Evolutionary conservation across 129 eudicot genomes (phyloP).

Genomic region (Flaveria ramosissima): DNA sequence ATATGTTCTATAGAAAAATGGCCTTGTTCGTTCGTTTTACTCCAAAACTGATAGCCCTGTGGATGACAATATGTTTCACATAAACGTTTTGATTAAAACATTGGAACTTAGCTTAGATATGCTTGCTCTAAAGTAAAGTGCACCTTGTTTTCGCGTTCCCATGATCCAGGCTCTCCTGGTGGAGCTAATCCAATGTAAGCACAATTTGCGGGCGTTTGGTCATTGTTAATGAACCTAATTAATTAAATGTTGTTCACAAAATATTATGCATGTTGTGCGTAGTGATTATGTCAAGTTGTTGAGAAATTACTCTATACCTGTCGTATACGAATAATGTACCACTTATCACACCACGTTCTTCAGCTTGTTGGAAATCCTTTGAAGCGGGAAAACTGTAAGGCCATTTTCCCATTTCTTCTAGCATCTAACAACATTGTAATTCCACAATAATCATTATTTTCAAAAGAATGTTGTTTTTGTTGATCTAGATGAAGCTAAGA

Average conservation of each 20-base stretch:
- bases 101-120: background rate
- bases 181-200: constrained; percentile 77
- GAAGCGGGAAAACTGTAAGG: constrained; percentile 56
- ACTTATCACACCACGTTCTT: constrained; percentile 42
- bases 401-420: constrained; percentile 49
- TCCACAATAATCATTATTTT: background rate
- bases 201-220: constrained; percentile 40
- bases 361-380: constrained; percentile 41
- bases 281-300: background rate
- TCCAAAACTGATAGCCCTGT: constrained; percentile 95
- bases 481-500: background rate
- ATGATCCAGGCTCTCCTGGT: constrained; percentile 73
- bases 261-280: background rate
- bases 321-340: constrained; percentile 51
- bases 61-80: background rate
- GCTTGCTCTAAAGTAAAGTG: background rate
- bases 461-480: background rate
- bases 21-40: constrained; percentile 56
- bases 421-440: constrained; percentile 31
- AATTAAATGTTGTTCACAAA: background rate
- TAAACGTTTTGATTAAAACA: background rate
- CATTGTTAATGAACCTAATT: constrained; percentile 42
- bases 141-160: constrained; percentile 88
- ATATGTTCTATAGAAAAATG: constrained; percentile 51
- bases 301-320: constrained; percentile 30